These are phyloP conservation scores for Paragyromitra xinjiangensis DNA, from an alignment of 495 filamentous ascomycete species.

Conservation along the genomic window DNA sequence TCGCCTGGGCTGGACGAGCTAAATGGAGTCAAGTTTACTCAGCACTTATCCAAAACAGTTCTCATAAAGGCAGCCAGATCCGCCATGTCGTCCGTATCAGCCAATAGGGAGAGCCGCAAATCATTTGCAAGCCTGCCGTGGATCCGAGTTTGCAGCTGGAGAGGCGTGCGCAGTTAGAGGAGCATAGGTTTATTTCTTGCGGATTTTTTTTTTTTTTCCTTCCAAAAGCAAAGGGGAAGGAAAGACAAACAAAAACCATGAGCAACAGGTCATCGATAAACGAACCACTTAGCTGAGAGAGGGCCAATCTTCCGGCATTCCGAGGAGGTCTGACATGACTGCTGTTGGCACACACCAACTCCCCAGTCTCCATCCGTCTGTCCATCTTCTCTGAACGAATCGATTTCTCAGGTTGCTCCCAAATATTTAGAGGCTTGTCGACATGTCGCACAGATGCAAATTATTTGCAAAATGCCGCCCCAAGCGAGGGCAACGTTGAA, in stretches of 20 bases:
- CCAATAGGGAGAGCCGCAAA: slow-evolving; percentile 25
- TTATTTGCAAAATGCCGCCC: slow-evolving; percentile 49
- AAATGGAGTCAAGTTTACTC: slow-evolving; percentile 20
- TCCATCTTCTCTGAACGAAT: slow-evolving; percentile 25
- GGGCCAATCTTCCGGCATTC: slow-evolving; percentile 23
- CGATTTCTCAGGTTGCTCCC: slow-evolving; percentile 13
- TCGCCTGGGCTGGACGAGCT: slow-evolving; percentile 27
- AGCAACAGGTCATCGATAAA: slow-evolving; percentile 15
- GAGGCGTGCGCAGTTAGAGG: slow-evolving; percentile 11
- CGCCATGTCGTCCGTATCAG: slow-evolving; percentile 42
- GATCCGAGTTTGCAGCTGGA: slow-evolving; percentile 23
- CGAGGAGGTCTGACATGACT: slow-evolving; percentile 19
- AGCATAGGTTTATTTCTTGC: slow-evolving; percentile 11
- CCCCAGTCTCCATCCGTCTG: not conserved
- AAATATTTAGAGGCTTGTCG: slow-evolving; percentile 38
- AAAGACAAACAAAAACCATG: slow-evolving; percentile 13
- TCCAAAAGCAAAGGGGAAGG: slow-evolving; percentile 13
- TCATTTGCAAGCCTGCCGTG: slow-evolving; percentile 31
- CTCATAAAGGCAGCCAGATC: slow-evolving; percentile 36
- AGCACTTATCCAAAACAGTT: slow-evolving; percentile 22
- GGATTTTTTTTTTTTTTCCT: slow-evolving; percentile 32
- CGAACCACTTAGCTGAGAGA: slow-evolving; percentile 21
- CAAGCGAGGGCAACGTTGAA: slow-evolving; percentile 18
- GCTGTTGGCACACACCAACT: slow-evolving; percentile 26
- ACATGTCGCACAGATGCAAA: slow-evolving; percentile 45